A percentile compares a stretch with the other conserved stretches of the same genome.
These are phyloP conservation scores for Fraxinus angustifolia DNA, from an alignment of 305 asterid species.

Conservation along the genomic window DNA sequence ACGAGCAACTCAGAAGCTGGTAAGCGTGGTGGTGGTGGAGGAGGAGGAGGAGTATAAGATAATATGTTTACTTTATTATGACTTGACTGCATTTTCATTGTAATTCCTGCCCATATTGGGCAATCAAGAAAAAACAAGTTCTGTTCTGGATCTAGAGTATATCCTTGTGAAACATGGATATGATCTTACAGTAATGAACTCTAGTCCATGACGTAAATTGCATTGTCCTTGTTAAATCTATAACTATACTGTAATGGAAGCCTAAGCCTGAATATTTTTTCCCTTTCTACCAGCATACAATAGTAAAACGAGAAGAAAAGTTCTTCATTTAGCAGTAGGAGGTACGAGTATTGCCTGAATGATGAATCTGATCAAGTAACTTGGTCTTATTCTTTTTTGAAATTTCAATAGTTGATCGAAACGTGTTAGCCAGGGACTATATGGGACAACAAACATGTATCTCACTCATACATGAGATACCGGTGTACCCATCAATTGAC, in stretches of 20 bases:
- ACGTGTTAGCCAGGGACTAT: neutral
- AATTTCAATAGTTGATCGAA: neutral
- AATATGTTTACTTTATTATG: neutral
- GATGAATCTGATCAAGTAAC: neutral
- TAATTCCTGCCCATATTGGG: neutral
- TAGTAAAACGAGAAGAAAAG: neutral
- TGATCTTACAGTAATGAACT: neutral
- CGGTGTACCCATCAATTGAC: neutral
- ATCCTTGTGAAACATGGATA: neutral
- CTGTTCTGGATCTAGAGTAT: neutral
- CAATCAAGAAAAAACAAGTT: neutral
- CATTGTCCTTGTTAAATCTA: neutral
- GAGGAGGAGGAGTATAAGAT: constrained; percentile 12
- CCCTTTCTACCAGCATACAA: neutral
- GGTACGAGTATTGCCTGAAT: neutral
- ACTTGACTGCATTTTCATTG: neutral
- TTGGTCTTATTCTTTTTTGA: neutral
- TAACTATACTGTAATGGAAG: neutral
- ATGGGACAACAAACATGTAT: neutral
- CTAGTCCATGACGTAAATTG: neutral
- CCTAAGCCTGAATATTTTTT: neutral
- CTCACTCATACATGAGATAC: neutral
- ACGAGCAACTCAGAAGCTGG: constrained; percentile 67
- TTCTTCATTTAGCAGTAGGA: neutral
- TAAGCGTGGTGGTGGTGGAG: constrained; percentile 35